Evolutionary conservation across 495 filamentous ascomycete species (phyloP).

Genomic region (Cercophora newfieldiana): DNA sequence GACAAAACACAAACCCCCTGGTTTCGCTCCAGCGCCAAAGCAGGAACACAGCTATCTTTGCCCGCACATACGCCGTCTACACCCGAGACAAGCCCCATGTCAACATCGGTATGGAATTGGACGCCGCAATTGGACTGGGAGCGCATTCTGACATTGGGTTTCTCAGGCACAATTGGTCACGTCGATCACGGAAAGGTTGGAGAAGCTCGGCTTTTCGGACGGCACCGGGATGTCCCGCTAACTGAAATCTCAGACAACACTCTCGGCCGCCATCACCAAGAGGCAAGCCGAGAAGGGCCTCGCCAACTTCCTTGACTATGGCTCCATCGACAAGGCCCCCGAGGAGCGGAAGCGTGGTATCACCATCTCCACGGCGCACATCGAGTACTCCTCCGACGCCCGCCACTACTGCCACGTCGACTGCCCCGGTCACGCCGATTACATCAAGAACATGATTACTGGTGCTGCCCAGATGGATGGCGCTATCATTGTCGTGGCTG

Average conservation of each 20-base stretch:
- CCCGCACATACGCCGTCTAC: constrained; percentile 75
- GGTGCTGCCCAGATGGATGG: constrained; percentile 97
- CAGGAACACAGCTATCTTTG: constrained; percentile 63
- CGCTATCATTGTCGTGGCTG: constrained; percentile 97
- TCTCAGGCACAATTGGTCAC: constrained; percentile 90
- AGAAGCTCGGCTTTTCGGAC: constrained; percentile 18
- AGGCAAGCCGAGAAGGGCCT: constrained; percentile 90
- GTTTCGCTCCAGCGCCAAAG: constrained; percentile 61
- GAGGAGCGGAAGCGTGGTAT: constrained; percentile 99
- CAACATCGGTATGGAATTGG: constrained; percentile 76
- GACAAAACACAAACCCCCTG: constrained; percentile 63
- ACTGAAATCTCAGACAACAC: constrained; percentile 71
- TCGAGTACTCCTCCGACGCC: constrained; percentile 89
- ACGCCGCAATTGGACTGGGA: constrained; percentile 9
- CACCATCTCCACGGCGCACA: constrained; percentile 96
- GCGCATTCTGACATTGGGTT: constrained; percentile 14
- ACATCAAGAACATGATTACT: constrained; percentile 99
- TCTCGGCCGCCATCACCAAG: constrained; percentile 98
- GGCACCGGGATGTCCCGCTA: constrained; percentile 20
- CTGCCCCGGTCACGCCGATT: constrained; percentile 99
- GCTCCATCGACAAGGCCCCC: constrained; percentile 96
- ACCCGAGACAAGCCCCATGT: constrained; percentile 95
- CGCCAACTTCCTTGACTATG: constrained; percentile 93
- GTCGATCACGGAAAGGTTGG: constrained; percentile 98
- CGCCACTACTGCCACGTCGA: constrained; percentile 99